Base-by-base conservation (phyloP, 2,329 filamentous ascomycete species). In the Mycocentrospora acerina region DNA sequence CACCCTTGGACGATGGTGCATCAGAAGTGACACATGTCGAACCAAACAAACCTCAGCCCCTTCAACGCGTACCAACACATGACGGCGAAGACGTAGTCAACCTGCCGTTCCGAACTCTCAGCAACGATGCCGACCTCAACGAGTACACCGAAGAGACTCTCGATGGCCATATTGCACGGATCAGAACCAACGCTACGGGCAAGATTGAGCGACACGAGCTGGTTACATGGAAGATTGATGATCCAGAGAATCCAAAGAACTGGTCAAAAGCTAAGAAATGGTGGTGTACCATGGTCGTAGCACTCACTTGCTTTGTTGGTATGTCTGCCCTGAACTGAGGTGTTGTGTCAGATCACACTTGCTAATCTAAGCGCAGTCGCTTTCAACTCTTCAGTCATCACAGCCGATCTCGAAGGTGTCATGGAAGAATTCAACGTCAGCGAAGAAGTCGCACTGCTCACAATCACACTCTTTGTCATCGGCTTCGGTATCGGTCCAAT, bases 401-500 rank as follows among this genome's bases (percentile, higher is more conserved):
- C 89, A 0, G 81, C 88, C 9, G 85, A 90, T 59, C 73, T 94
- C 3, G 70, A 60, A 2, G 85, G 83, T 2, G 81, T 88, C 0
- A 64, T 72, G 1, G 57, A 80, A 12, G 74, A 80, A 35, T 90
- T 94, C 49, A 38, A 76, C 37, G 81, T 90, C 37, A 86, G 82
- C 22, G 72, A 82, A 15, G 86, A 91, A 68, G 85, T 90, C 6
- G 79, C 82, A 0, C 72, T 93, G 9, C 68, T 93, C 1, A 81
- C 77, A 15, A 82, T 94, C 42, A 83, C 83, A 0, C 69, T 93
- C 1, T 93, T 93, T 46, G 88, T 93, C 25, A 71, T 91, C 24
- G 88, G 88, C 3, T 93, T 93, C 53, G 88, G 87, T 56, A 72
- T 93, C 35, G 87, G 83, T 0, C 88, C 88, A 2, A 86, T 93